Base-by-base conservation (phyloP, 1,284 basidiomycete species). In the Thecaphora thlaspeos region DNA sequence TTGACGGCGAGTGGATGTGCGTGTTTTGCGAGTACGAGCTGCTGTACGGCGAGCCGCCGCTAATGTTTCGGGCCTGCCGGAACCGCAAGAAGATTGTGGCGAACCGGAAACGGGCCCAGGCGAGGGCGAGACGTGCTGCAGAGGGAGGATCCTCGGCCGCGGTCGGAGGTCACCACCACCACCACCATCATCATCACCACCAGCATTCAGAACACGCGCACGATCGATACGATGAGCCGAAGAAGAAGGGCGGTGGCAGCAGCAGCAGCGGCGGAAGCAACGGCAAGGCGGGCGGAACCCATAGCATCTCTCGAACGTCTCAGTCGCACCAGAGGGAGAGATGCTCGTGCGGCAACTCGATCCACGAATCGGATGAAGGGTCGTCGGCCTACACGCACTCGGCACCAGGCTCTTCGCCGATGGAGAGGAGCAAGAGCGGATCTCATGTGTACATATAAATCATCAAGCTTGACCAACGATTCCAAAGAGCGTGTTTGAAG, bases 1-100 rank as follows among this genome's bases (percentile, higher is more conserved):
- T 72, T 56, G 51, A 64, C 50, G 64, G 61, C 24, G 70, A 72
- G 30, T 78, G 74, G 73, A 56, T 79, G 30, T 80, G 79, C 55
- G 22, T 73, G 7, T 78, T 79, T 49, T 80, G 79, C 69, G 79
- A 80, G 40, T 79, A 79, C 56, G 70, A 77, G 51, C 53, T 80
- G 37, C 75, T 77, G 48, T 80, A 76, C 46, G 79, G 79, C 19
- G 75, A 77, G 45, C 54, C 64, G 19, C 48, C 68, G 14, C 45
- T 61, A 24, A 66, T 79, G 57, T 41, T 65, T 12, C 55, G 64
- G 12, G 70, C 72, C 8, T 61, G 74, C 40, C 54, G 73, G 41
- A 73, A 68, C 37, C 49, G 79, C 26, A 76, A 76, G 47, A 70
- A 72, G 53, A 60, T 78, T 3, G 68, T 79, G 17, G 66, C 68